Percentiles rank a stretch among this genome's conserved stretches.
Evolutionary conservation across 2,329 filamentous ascomycete species (phyloP).

Genomic region (Aspergillus quadrilineatus): DNA sequence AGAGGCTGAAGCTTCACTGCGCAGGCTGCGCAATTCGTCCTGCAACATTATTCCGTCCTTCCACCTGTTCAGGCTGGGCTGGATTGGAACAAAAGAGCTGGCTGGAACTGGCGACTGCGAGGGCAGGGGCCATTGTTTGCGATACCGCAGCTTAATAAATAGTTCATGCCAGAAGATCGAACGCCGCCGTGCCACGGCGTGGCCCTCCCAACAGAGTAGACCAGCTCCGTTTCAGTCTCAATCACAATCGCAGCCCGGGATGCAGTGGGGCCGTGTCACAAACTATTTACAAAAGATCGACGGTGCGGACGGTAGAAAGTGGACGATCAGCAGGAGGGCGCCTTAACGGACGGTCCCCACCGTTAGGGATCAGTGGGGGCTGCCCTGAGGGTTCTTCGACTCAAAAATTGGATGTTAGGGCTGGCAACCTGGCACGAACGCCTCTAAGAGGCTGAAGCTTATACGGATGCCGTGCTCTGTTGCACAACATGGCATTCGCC

Average conservation of each 20-base stretch:
- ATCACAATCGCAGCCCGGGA: background rate
- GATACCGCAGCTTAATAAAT: background rate
- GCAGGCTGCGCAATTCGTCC: background rate
- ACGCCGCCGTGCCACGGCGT: background rate
- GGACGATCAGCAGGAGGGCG: background rate
- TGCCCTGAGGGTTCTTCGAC: background rate
- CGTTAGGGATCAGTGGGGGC: background rate
- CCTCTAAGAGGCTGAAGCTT: background rate
- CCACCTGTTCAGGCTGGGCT: background rate
- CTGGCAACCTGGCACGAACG: background rate
- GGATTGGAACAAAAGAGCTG: background rate
- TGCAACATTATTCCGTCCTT: background rate
- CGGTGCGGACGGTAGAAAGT: background rate
- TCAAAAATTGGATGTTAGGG: background rate
- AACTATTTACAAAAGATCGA: background rate
- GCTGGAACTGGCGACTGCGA: too few relatives aligned
- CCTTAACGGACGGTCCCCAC: background rate
- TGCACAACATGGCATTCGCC: background rate
- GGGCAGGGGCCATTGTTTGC: background rate
- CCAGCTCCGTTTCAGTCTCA: background rate
- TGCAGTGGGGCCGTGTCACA: background rate
- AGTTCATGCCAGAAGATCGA: background rate
- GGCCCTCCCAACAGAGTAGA: background rate
- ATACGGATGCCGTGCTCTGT: background rate
- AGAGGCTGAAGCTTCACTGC: background rate